These are phyloP conservation scores for Botrytis medusae DNA, from an alignment of 2,329 filamentous ascomycete genomes.

Conservation along the genomic window DNA sequence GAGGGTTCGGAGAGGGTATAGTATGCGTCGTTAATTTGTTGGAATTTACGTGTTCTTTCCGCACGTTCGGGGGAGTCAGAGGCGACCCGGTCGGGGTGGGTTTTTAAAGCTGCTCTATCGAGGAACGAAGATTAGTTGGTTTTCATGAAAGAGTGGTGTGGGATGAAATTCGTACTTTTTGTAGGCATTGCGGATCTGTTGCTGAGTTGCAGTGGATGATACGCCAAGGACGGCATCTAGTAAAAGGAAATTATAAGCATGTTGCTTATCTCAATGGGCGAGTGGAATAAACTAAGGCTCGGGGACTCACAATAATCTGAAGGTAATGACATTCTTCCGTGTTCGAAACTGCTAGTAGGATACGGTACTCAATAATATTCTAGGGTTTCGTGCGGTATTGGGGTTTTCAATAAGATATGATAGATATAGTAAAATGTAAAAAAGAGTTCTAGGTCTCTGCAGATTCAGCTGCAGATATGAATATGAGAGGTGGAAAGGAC, in stretches of 20 bases:
- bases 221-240: slow-evolving; percentile 74
- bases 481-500: slow-evolving; percentile 12
- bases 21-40: slow-evolving; percentile 90
- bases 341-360: background rate
- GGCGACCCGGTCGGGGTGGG: slow-evolving; percentile 88
- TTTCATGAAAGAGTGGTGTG: background rate
- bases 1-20: slow-evolving; percentile 80
- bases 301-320: slow-evolving; percentile 45
- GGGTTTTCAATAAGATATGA: background rate
- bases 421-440: background rate
- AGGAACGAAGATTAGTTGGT: slow-evolving; percentile 4
- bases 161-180: slow-evolving; percentile 61
- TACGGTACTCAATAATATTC: background rate
- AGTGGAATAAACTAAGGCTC: background rate
- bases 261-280: background rate
- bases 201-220: slow-evolving; percentile 68
- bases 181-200: slow-evolving; percentile 91
- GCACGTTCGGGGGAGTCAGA: slow-evolving; percentile 79
- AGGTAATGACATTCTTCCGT: slow-evolving; percentile 15
- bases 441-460: background rate
- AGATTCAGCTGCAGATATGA: background rate
- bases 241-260: slow-evolving; percentile 18
- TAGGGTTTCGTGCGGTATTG: background rate
- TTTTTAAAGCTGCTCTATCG: slow-evolving; percentile 77
- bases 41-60: slow-evolving; percentile 81